Evolutionary conservation across 108 stramenopile species (phyloP).

Genomic region (Skeletonema marinoi): DNA sequence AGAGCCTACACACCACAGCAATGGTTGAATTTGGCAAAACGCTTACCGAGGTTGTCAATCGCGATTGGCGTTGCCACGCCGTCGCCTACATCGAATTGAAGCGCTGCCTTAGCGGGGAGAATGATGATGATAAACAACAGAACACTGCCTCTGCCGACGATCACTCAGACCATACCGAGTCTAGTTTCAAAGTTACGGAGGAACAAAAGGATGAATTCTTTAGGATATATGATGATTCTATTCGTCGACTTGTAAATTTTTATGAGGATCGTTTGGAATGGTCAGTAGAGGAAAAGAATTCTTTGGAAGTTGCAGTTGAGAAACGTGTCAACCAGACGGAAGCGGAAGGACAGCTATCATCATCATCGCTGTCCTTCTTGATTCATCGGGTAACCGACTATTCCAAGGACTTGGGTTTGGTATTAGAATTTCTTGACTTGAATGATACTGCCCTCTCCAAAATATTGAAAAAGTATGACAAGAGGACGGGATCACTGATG

Average conservation of each 20-base stretch:
- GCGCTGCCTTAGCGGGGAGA: conserved; percentile 8
- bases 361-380: conserved; percentile 5
- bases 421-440: conserved; percentile 44
- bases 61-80: conserved; percentile 43
- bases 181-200: conserved; percentile 19
- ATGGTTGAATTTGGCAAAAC: conserved; percentile 44
- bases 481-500: conserved; percentile 46
- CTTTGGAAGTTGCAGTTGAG: conserved; percentile 57
- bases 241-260: conserved; percentile 55
- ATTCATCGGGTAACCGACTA: conserved; percentile 34
- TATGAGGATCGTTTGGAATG: conserved; percentile 61
- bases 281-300: conserved; percentile 55
- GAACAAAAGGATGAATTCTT: conserved; percentile 45
- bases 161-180: conserved; percentile 37
- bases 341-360: background rate
- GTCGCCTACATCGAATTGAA: conserved; percentile 47
- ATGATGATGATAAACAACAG: background rate
- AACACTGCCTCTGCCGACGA: background rate
- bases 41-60: conserved; percentile 41
- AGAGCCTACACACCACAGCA: background rate
- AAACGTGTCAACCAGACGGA: conserved; percentile 25
- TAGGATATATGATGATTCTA: conserved; percentile 42
- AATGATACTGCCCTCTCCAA: conserved; percentile 50
- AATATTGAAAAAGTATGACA: conserved; percentile 55
- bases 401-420: conserved; percentile 42